Conservation (phyloP, 164 flowering plant species). For the Piper betle region DNA sequence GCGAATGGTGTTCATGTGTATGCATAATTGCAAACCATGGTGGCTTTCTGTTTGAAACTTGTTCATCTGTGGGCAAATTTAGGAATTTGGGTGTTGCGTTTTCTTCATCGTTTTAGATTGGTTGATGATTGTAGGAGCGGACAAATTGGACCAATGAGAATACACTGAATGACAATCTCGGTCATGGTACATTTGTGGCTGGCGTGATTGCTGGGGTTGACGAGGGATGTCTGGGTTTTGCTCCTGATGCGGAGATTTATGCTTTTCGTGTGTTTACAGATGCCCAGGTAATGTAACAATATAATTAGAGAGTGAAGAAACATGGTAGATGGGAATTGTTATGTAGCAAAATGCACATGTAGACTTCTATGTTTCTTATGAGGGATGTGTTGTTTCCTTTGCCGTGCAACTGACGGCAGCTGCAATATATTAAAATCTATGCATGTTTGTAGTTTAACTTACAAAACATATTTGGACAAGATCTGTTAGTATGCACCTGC, state of each 20-base stretch:
- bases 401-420: not conserved
- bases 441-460: not conserved
- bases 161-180: slow-evolving; percentile 95
- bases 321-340: not conserved
- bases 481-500: too few relatives aligned
- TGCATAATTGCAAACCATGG: not conserved
- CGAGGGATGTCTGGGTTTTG: slow-evolving; percentile 92
- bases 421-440: too few relatives aligned
- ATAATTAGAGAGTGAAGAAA: slow-evolving; percentile 2
- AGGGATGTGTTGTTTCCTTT: not conserved
- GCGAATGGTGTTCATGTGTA: not conserved
- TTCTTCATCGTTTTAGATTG: not conserved
- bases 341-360: not conserved
- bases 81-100: too few relatives aligned
- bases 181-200: slow-evolving; percentile 98
- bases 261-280: slow-evolving; percentile 98
- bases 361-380: not conserved
- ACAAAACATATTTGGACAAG: not conserved
- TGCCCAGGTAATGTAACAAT: slow-evolving; percentile 81
- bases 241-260: slow-evolving; percentile 94
- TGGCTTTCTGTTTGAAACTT: not conserved
- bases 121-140: slow-evolving; percentile 50
- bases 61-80: not conserved
- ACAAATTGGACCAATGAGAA: slow-evolving; percentile 97
- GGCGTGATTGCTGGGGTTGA: slow-evolving; percentile 96